Percentiles rank a stretch among this genome's conserved stretches.
Conservation (phyloP, 805 yeast genomes). For the Teunomyces cretensis region DNA sequence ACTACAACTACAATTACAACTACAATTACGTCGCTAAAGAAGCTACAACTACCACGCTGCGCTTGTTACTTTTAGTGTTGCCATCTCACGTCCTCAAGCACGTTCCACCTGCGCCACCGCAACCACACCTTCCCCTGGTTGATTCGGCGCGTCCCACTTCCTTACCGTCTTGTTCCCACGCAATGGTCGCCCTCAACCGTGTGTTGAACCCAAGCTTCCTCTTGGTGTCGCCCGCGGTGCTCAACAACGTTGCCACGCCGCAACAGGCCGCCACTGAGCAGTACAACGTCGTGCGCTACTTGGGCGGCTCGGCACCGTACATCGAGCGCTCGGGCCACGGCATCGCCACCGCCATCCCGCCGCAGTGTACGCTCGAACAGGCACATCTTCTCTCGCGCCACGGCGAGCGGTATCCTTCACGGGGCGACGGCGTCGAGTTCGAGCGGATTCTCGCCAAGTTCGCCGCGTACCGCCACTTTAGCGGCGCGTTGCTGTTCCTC, state of each 20-base stretch:
- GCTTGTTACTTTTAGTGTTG: too few species aligned
- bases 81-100: too few species aligned
- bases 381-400: constrained; percentile 75
- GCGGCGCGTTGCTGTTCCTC: constrained; percentile 54
- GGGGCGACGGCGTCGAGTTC: constrained; percentile 23
- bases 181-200: not conserved
- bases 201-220: constrained; percentile 16
- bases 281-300: constrained; percentile 48
- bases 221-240: constrained; percentile 25
- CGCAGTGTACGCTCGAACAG: constrained; percentile 57
- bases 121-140: too few species aligned
- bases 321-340: constrained; percentile 53
- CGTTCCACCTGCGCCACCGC: too few species aligned
- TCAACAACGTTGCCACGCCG: constrained; percentile 35
- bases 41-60: too few species aligned
- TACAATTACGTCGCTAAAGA: too few species aligned
- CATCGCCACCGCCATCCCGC: constrained; percentile 47
- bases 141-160: too few species aligned
- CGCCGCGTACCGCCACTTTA: constrained; percentile 20
- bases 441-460: constrained; percentile 13
- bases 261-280: constrained; percentile 45
- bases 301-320: constrained; percentile 60
- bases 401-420: constrained; percentile 72
- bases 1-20: too few species aligned
- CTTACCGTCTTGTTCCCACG: too few species aligned